A percentile compares a stretch with the other conserved stretches of the same genome.
phyloP scores from a whole-genome alignment of 305 asterid genomes.

The Monarda citriodora region DNA sequence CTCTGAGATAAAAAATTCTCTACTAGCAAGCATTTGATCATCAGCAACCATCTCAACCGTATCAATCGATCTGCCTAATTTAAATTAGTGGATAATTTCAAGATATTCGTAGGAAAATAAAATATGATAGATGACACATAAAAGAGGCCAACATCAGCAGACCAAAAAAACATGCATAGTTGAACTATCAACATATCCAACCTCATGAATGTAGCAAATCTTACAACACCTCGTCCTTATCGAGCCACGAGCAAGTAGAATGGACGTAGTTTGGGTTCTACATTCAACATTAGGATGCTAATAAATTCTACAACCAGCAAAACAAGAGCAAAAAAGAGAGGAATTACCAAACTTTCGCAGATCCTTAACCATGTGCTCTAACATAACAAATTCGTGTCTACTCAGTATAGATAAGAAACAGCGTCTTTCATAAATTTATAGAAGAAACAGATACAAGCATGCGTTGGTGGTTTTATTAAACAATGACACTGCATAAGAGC shows the following conservation, averaged over 20 bases:
- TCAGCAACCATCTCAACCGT: neutral
- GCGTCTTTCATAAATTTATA: neutral
- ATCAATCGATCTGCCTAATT: neutral
- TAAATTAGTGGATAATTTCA: neutral
- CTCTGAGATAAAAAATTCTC: neutral
- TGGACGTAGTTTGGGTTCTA: neutral
- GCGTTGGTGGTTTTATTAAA: neutral
- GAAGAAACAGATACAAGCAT: slow-evolving; percentile 4
- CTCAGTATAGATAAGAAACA: slow-evolving; percentile 7
- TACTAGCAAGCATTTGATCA: slow-evolving; percentile 5
- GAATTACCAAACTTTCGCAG: slow-evolving; percentile 1
- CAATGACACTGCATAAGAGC: slow-evolving; percentile 6
- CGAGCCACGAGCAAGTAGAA: neutral
- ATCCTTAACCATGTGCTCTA: slow-evolving; percentile 2
- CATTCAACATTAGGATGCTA: neutral
- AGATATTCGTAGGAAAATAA: neutral
- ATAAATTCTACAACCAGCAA: slow-evolving; percentile 5
- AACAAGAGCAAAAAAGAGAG: neutral
- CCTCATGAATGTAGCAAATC: neutral
- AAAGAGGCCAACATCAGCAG: slow-evolving; percentile 1
- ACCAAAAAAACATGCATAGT: neutral
- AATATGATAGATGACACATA: neutral
- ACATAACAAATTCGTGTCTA: neutral
- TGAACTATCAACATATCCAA: slow-evolving; percentile 1
- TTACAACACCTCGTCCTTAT: neutral